Evolutionary conservation across 2,329 filamentous ascomycete genomes (phyloP).

Genomic region (Colletotrichum tofieldiae): DNA sequence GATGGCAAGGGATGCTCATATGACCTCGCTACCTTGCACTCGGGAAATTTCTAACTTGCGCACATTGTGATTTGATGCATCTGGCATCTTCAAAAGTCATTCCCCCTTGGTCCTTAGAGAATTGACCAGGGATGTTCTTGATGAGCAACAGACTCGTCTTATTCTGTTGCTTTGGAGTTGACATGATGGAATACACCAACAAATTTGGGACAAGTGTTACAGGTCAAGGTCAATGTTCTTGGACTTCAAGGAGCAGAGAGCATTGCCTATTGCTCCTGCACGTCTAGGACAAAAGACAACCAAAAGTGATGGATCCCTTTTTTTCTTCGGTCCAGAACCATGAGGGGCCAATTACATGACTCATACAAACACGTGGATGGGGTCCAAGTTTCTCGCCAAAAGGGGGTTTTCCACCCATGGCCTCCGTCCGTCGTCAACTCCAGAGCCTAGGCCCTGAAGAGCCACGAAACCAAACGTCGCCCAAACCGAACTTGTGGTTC

Average conservation of each 20-base stretch:
- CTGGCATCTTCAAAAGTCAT: neutral
- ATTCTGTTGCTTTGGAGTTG: neutral
- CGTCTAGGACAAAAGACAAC: neutral
- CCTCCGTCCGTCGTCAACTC: constrained; percentile 1
- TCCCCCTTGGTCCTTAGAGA: neutral
- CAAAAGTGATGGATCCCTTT: neutral
- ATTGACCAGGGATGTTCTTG: too few species aligned
- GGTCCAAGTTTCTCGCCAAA: neutral
- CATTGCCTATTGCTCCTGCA: neutral
- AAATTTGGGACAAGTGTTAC: neutral
- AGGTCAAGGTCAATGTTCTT: neutral
- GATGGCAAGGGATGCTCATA: neutral
- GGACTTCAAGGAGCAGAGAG: neutral
- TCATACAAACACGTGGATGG: neutral
- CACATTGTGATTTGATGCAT: neutral
- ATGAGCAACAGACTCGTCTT: neutral
- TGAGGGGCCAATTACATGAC: neutral
- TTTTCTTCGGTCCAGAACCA: neutral
- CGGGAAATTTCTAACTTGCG: too few species aligned
- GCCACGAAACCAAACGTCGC: neutral
- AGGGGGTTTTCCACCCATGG: neutral
- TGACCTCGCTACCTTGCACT: neutral
- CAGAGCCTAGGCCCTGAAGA: neutral
- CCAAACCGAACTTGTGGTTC: constrained; percentile 3
- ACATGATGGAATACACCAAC: too few species aligned